Conservation (phyloP, 2,329 filamentous ascomycete genomes). For the Ilyonectria mors-panacis region DNA sequence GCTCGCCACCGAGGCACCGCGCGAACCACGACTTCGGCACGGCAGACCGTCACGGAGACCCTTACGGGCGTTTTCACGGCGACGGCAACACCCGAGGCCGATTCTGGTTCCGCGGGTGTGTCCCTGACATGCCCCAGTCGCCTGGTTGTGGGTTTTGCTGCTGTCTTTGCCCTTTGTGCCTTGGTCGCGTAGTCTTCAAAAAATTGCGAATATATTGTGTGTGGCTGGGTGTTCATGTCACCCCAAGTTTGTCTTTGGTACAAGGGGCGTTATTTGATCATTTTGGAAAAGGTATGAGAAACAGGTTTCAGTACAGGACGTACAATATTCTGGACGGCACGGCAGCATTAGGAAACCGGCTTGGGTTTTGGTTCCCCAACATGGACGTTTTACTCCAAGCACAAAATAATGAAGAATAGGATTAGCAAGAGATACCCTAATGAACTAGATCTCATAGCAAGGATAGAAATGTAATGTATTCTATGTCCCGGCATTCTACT, state of each 20-base stretch:
- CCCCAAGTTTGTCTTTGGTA: background rate
- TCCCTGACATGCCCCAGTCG: conserved; percentile 20
- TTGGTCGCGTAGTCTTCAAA: background rate
- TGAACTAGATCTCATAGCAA: conserved; percentile 18
- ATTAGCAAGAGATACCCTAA: conserved; percentile 23
- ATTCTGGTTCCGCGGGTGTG: conserved; percentile 38
- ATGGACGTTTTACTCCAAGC: background rate
- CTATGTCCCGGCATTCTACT: background rate
- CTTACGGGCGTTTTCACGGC: conserved; percentile 55
- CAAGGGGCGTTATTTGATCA: conserved; percentile 15
- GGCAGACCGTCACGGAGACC: conserved; percentile 38
- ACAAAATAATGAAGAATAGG: conserved; percentile 13
- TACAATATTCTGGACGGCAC: background rate
- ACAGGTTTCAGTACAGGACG: background rate
- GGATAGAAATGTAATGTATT: conserved; percentile 4
- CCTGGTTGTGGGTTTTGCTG: conserved; percentile 31
- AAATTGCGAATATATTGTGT: background rate
- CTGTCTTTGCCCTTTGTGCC: conserved; percentile 23
- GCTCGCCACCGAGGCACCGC: conserved; percentile 49
- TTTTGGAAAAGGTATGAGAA: background rate
- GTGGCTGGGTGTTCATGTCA: background rate
- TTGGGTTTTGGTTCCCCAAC: background rate
- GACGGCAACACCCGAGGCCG: conserved; percentile 49
- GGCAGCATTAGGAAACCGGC: background rate
- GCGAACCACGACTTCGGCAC: conserved; percentile 39